Conservation (phyloP, 148 eudicot genomes). For the Bassia scoparia region DNA sequence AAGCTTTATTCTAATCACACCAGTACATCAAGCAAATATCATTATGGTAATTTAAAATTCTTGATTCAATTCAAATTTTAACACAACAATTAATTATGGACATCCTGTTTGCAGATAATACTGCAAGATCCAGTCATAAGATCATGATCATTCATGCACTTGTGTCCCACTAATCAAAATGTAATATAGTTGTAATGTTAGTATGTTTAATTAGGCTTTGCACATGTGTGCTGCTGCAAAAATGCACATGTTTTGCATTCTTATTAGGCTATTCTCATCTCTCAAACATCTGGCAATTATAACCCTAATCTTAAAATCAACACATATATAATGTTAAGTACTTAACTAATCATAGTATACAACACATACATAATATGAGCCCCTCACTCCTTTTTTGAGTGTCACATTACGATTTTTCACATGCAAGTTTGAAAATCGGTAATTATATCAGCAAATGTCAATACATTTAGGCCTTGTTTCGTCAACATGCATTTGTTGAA, state of each 20-base stretch:
- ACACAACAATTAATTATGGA: background rate
- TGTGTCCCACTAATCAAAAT: background rate
- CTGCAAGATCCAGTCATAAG: background rate
- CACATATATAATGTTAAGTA: too few species aligned
- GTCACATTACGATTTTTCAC: too few species aligned
- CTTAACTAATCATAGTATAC: too few species aligned
- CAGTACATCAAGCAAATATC: background rate
- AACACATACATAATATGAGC: too few species aligned
- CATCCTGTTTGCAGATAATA: constrained; percentile 11
- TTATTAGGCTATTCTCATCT: constrained; percentile 3
- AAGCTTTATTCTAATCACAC: background rate
- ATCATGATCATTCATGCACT: background rate
- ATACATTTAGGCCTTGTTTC: too few species aligned
- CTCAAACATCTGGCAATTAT: background rate
- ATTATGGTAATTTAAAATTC: background rate
- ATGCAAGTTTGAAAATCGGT: too few species aligned
- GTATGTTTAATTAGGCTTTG: background rate
- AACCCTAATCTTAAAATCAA: background rate
- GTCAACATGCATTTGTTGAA: too few species aligned
- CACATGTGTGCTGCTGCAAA: constrained; percentile 17
- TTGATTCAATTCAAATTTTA: constrained; percentile 1
- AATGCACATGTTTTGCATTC: constrained; percentile 4
- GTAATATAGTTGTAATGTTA: background rate
- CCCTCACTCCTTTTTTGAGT: too few species aligned
- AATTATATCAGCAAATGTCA: too few species aligned